Conservation (phyloP, 768 basidiomycete species). For the Leucocoprinus birnbaumii region DNA sequence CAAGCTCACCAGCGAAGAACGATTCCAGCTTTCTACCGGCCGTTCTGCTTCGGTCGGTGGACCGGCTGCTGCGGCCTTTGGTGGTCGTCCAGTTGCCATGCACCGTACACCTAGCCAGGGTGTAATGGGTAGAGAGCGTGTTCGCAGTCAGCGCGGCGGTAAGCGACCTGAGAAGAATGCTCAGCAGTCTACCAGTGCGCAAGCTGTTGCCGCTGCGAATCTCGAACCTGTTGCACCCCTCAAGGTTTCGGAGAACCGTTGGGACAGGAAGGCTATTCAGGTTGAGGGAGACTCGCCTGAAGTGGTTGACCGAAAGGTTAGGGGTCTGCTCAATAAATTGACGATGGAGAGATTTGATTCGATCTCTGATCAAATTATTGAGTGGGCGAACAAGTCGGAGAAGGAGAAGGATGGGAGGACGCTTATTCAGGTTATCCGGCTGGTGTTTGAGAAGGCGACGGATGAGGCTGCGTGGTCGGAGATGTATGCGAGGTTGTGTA, state of each 20-base stretch:
- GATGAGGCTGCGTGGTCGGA: constrained; percentile 95
- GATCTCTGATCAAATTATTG: constrained; percentile 92
- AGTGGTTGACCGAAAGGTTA: constrained; percentile 91
- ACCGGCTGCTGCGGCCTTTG: constrained; percentile 46
- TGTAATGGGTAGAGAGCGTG: constrained; percentile 52
- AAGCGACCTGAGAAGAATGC: constrained; percentile 47
- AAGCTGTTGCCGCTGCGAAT: constrained; percentile 9
- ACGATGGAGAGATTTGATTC: constrained; percentile 97
- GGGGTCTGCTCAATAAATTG: constrained; percentile 87
- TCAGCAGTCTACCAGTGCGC: constrained; percentile 24
- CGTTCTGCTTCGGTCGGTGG: constrained; percentile 61
- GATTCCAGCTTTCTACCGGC: constrained; percentile 43
- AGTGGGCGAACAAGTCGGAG: constrained; percentile 92
- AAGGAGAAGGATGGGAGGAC: constrained; percentile 92
- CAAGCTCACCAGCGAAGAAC: constrained; percentile 71
- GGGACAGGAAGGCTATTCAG: constrained; percentile 57
- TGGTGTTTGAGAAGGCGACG: constrained; percentile 96
- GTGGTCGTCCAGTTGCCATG: constrained; percentile 60
- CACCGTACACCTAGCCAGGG: constrained; percentile 67
- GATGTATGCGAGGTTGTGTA: constrained; percentile 95
- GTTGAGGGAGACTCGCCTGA: constrained; percentile 73
- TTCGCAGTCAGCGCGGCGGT: constrained; percentile 82
- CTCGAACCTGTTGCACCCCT: constrained; percentile 79
- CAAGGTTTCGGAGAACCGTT: constrained; percentile 76
- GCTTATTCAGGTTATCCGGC: constrained; percentile 92